Percentiles rank a stretch among this genome's conserved stretches.
phyloP scores from a whole-genome alignment of 306 rosid genomes.

The Cajanus cajan region DNA sequence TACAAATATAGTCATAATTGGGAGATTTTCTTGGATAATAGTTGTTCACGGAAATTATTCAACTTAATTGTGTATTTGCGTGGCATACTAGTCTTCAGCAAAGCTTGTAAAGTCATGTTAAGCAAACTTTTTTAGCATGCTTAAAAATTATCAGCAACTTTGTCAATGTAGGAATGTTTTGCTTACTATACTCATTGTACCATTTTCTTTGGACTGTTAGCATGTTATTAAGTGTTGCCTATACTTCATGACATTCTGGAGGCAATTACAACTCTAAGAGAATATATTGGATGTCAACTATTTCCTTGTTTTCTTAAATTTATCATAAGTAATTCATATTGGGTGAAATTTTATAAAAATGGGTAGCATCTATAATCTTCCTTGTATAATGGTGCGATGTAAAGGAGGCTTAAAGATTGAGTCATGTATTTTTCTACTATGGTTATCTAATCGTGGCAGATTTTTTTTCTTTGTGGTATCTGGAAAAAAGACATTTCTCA shows the following conservation, averaged over 20 bases:
- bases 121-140: not conserved
- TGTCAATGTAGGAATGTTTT: not conserved
- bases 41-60: not conserved
- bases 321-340: not conserved
- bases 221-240: not conserved
- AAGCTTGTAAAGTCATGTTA: not conserved
- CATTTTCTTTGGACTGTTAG: not conserved
- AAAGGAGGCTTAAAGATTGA: not conserved
- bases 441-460: not conserved
- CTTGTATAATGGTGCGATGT: not conserved
- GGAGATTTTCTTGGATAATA: not conserved
- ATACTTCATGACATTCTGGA: not conserved
- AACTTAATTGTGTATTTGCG: not conserved
- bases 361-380: not conserved
- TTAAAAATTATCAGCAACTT: not conserved
- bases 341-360: not conserved
- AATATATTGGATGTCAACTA: not conserved
- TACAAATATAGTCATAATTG: not conserved
- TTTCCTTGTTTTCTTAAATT: not conserved
- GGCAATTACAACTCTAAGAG: not conserved
- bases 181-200: not conserved
- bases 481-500: not conserved
- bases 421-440: not conserved
- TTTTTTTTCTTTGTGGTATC: not conserved
- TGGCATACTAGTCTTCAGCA: not conserved